phyloP scores from a whole-genome alignment of 495 filamentous ascomycete genomes.

The Bombardia bombarda region DNA sequence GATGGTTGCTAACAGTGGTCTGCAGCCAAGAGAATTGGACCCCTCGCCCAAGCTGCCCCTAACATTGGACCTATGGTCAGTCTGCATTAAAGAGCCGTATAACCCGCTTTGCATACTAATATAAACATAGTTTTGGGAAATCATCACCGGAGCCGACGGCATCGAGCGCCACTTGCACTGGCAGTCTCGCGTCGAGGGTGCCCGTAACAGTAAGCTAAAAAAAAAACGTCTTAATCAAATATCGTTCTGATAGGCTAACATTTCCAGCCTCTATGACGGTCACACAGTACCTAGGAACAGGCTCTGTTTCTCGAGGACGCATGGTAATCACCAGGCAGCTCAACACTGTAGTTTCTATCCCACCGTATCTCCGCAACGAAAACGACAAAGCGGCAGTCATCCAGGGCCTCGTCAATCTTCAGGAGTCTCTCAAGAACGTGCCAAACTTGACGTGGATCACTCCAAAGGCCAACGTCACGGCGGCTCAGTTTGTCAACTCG shows the following conservation, averaged over 20 bases:
- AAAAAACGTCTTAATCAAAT: constrained; percentile 5
- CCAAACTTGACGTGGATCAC: constrained; percentile 43
- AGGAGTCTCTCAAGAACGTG: constrained; percentile 42
- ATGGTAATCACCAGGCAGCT: constrained; percentile 49
- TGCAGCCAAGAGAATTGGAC: constrained; percentile 46
- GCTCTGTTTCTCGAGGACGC: constrained; percentile 48
- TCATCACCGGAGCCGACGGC: constrained; percentile 48
- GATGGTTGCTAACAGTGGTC: constrained; percentile 1
- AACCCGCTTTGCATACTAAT: neutral
- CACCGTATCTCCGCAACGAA: constrained; percentile 42
- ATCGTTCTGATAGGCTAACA: neutral
- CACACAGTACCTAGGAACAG: constrained; percentile 57
- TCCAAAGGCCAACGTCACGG: constrained; percentile 43
- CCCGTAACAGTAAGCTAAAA: constrained; percentile 20
- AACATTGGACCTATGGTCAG: constrained; percentile 47
- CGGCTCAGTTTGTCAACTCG: constrained; percentile 45
- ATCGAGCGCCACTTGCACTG: constrained; percentile 55
- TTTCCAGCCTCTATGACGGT: constrained; percentile 45
- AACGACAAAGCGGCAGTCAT: constrained; percentile 41
- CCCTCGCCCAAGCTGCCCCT: constrained; percentile 60
- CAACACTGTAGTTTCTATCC: constrained; percentile 41
- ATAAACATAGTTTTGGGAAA: constrained; percentile 37
- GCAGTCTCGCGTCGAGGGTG: constrained; percentile 52
- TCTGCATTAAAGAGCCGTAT: neutral
- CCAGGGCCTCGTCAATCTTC: constrained; percentile 50